Evolutionary conservation across 106 monocot genomes (phyloP).

Genomic region (Dendrobium huoshanense): DNA sequence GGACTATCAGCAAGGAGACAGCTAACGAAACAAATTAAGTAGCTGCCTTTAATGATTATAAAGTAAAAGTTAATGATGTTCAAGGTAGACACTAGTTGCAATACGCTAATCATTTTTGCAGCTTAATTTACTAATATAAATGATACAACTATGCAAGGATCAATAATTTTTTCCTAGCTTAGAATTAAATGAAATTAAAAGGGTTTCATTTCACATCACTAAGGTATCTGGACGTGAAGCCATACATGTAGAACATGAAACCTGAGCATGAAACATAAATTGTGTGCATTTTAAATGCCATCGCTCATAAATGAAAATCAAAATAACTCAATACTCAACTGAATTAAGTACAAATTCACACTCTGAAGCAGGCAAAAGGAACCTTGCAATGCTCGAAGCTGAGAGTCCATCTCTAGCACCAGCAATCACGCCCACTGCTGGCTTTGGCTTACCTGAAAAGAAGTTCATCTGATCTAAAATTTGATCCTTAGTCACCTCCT

Average conservation of each 20-base stretch:
- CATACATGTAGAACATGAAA: background rate
- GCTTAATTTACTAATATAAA: background rate
- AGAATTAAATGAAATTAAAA: background rate
- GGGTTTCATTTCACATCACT: background rate
- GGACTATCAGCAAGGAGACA: background rate
- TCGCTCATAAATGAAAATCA: background rate
- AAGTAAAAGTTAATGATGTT: background rate
- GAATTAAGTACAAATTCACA: conserved; percentile 84
- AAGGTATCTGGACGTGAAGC: background rate
- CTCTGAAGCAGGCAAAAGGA: conserved; percentile 78
- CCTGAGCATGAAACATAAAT: background rate
- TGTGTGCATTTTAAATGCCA: background rate
- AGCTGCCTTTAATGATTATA: background rate
- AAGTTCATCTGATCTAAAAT: conserved; percentile 86
- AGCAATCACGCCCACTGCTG: conserved; percentile 75
- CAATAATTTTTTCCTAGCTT: background rate
- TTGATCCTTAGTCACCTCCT: conserved; percentile 91
- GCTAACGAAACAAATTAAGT: background rate
- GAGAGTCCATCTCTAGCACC: conserved; percentile 92
- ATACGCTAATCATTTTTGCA: background rate
- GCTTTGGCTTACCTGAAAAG: conserved; percentile 58
- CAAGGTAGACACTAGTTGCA: background rate
- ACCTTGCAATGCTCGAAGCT: conserved; percentile 77
- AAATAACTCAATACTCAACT: conserved; percentile 38
- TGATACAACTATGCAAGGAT: background rate